Conservation (phyloP, 177 flowering plant species). For the Vitis hybrid region DNA sequence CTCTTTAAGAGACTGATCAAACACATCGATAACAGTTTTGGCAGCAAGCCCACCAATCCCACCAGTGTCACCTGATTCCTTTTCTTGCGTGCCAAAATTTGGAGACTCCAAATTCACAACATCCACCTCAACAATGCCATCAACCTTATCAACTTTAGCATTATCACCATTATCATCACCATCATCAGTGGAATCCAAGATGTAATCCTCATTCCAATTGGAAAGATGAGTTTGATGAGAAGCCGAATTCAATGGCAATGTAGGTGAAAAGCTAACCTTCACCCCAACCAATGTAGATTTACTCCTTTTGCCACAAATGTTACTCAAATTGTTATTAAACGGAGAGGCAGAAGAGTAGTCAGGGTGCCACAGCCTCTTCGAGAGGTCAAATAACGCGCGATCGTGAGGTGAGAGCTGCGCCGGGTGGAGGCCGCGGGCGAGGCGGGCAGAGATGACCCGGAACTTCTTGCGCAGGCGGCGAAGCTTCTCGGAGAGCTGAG, state of each 20-base stretch:
- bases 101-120: slow-evolving; percentile 15
- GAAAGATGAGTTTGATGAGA: neutral
- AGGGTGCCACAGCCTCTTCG: slow-evolving; percentile 55
- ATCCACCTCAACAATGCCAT: slow-evolving; percentile 1
- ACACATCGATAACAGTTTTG: slow-evolving; percentile 41
- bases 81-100: neutral
- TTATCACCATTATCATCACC: neutral
- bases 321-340: slow-evolving; percentile 11
- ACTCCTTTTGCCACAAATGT: neutral
- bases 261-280: slow-evolving; percentile 11
- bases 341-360: slow-evolving; percentile 36
- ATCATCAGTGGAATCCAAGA: neutral
- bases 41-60: slow-evolving; percentile 23
- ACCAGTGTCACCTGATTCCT: neutral
- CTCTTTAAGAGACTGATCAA: slow-evolving; percentile 48
- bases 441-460: slow-evolving; percentile 42
- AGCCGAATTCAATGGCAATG: slow-evolving; percentile 1
- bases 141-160: neutral
- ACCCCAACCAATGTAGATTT: slow-evolving; percentile 10
- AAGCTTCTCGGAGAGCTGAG: slow-evolving; percentile 75
- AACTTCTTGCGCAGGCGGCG: slow-evolving; percentile 63
- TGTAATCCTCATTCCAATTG: neutral
- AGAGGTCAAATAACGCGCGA: slow-evolving; percentile 44
- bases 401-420: slow-evolving; percentile 49
- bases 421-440: slow-evolving; percentile 42